Evolutionary conservation across 768 basidiomycete species (phyloP).

Genomic region (Podaxis mareebaensis): DNA sequence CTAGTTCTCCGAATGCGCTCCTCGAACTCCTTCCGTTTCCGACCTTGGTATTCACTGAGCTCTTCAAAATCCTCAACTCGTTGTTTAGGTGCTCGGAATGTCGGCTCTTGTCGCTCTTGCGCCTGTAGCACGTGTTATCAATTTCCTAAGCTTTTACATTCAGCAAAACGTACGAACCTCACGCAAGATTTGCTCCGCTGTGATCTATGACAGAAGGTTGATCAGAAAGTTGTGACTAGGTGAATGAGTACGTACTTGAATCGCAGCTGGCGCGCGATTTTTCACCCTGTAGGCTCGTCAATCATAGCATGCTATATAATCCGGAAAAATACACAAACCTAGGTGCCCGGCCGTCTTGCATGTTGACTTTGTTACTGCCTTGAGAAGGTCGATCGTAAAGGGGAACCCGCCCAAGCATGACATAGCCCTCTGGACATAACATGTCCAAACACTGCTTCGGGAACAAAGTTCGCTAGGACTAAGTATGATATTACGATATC

Average conservation of each 20-base stretch:
- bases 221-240: slow-evolving; percentile 7
- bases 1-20: slow-evolving; percentile 80
- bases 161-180: slow-evolving; percentile 53
- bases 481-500: neutral
- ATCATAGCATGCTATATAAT: neutral
- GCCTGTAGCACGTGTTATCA: slow-evolving; percentile 51
- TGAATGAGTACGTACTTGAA: slow-evolving; percentile 62
- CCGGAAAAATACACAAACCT: slow-evolving; percentile 41
- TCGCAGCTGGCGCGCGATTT: slow-evolving; percentile 92
- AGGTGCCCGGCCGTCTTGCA: slow-evolving; percentile 84
- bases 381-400: neutral
- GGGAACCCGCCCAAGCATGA: neutral
- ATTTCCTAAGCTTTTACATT: neutral
- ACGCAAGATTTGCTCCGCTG: slow-evolving; percentile 95
- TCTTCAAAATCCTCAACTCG: slow-evolving; percentile 94
- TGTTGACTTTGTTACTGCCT: slow-evolving; percentile 26
- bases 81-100: slow-evolving; percentile 90
- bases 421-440: neutral
- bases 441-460: slow-evolving; percentile 1
- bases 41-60: slow-evolving; percentile 84
- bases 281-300: slow-evolving; percentile 64
- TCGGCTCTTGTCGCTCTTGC: slow-evolving; percentile 94
- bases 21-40: slow-evolving; percentile 94
- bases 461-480: neutral
- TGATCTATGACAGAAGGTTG: slow-evolving; percentile 62